Percentiles rank a stretch among this genome's conserved stretches.
phyloP scores from a whole-genome alignment of 2,329 filamentous ascomycete genomes.

The Rhynchosporium secalis region DNA sequence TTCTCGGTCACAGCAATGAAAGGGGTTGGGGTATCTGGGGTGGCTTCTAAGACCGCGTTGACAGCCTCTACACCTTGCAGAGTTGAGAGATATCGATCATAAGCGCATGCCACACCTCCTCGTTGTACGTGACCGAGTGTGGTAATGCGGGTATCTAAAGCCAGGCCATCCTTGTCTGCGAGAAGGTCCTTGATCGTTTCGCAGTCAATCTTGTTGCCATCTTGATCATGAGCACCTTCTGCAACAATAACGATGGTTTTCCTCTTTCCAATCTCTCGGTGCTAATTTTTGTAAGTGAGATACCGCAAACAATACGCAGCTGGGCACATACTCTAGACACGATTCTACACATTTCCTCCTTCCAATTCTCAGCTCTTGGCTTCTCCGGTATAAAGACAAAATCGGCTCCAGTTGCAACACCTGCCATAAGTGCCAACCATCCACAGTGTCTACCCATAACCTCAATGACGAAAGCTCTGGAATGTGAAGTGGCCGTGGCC shows the following conservation, averaged over 20 bases:
- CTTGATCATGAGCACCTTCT: constrained; percentile 84
- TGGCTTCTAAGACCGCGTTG: constrained; percentile 85
- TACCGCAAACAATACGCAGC: constrained; percentile 9
- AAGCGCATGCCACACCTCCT: constrained; percentile 87
- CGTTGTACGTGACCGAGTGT: constrained; percentile 97
- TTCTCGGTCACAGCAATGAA: constrained; percentile 98
- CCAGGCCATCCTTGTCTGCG: constrained; percentile 72
- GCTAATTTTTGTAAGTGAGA: constrained; percentile 50
- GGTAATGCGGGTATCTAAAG: constrained; percentile 89
- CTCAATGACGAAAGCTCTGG: constrained; percentile 94
- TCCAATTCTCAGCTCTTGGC: constrained; percentile 84
- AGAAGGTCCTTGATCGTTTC: constrained; percentile 84
- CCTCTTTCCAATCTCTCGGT: constrained; percentile 85
- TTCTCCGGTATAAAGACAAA: constrained; percentile 97
- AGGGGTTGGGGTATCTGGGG: constrained; percentile 83
- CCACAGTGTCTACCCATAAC: constrained; percentile 99
- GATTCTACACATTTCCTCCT: constrained; percentile 79
- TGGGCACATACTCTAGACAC: constrained; percentile 61
- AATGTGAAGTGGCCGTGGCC: constrained; percentile 90
- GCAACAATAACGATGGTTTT: constrained; percentile 98
- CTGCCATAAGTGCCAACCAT: constrained; percentile 95
- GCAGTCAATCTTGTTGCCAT: constrained; percentile 81
- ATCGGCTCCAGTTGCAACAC: constrained; percentile 91
- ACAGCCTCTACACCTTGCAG: constrained; percentile 94
- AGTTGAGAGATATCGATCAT: constrained; percentile 90